phyloP scores from a whole-genome alignment of 2,329 filamentous ascomycete species.

The Cordyceps militaris region DNA sequence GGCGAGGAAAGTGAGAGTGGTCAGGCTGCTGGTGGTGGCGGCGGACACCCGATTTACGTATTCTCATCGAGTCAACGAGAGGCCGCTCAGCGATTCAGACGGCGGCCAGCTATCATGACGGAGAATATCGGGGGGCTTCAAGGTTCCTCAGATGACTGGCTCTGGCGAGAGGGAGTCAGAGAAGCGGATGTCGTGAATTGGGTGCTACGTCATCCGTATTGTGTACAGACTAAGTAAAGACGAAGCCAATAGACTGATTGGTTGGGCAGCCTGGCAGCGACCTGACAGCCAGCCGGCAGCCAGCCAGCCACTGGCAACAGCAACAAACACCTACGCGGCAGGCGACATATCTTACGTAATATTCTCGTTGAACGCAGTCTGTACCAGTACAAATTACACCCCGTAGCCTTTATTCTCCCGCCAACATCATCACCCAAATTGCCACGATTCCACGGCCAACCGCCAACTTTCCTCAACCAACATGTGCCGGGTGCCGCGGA shows the following conservation, averaged over 20 bases:
- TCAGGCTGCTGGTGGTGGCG: not conserved
- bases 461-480: not conserved
- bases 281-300: not conserved
- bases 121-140: not conserved
- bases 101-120: not conserved
- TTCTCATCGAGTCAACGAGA: constrained; percentile 11
- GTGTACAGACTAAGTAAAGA: not conserved
- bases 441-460: not conserved
- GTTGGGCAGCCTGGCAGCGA: not conserved
- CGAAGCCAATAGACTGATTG: not conserved
- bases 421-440: constrained; percentile 4
- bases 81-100: not conserved
- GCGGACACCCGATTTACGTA: constrained; percentile 6
- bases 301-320: not conserved
- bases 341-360: not conserved
- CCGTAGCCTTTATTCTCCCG: not conserved
- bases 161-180: not conserved
- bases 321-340: not conserved
- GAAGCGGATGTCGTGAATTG: not conserved
- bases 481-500: constrained; percentile 2
- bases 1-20: not conserved
- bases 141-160: not conserved
- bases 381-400: too few species aligned
- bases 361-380: not conserved
- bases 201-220: not conserved